Evolutionary conservation across 176 grass and related monocot species (phyloP), one percentile per base, ranked within the genome.

Genomic region (Oryza longistaminata): DNA sequence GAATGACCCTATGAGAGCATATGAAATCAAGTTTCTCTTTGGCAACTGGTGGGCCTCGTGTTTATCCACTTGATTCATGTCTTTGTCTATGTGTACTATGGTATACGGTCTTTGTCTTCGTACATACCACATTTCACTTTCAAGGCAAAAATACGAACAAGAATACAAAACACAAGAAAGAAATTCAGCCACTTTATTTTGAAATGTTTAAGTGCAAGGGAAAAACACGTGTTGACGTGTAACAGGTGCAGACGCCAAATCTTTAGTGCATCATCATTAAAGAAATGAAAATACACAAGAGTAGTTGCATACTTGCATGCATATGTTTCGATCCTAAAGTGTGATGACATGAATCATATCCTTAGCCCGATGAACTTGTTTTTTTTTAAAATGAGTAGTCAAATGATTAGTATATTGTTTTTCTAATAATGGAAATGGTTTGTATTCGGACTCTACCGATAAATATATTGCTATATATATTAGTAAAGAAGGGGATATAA

Each of bases 11-110:
- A 4, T 42, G 25, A 12, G 55, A 74, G 70, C 25, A 24, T 27
- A 78, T 43, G 42, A 80, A 68, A 68, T 26, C 37, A 34, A 73
- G 8, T 22, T 69, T 55, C 76, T n/a, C 7, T 64, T 46, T 50
- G 64, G 43, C 58, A 15, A 50, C 62, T 80, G 77, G 22, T 64
- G 48, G 76, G 62, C 22, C 49, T 68, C 5, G 82, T 64, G 62
- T 85, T 81, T 89, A 85, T 89, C 87, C 87, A 50, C 87, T 76
- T 76, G 82, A 70, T 69, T 13, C 70, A 31, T 61, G 82, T 89
- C 82, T 50, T 27, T 80, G n/a, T 75, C 27, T 26, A 10, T 1
- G 25, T 29, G 61, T 31, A 61, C 19, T 35, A 16, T 84, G 17
- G 62, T 22, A 0, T 46, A 27, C 25, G 33, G 27, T 68, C 61